Evolutionary conservation across 345 rosid genomes (phyloP).

Genomic region (Boechera divaricarpa): DNA sequence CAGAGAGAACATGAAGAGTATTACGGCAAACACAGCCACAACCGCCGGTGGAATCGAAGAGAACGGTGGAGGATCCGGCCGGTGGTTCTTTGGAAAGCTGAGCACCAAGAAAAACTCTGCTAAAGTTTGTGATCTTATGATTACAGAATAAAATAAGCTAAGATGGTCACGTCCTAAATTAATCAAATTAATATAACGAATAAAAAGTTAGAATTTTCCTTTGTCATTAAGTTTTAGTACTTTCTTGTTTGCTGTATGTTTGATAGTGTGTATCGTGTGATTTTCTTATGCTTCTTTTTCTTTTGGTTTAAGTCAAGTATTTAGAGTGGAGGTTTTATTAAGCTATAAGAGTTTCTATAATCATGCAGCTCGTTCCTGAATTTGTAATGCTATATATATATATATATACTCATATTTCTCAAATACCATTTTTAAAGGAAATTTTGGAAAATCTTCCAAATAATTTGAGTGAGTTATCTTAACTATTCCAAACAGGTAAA

Average conservation of each 20-base stretch:
- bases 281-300: not conserved
- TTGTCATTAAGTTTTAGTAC: not conserved
- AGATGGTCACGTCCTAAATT: slow-evolving; percentile 4
- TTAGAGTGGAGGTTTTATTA: slow-evolving; percentile 13
- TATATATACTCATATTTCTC: not conserved
- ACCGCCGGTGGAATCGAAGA: slow-evolving; percentile 31
- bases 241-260: slow-evolving; percentile 13
- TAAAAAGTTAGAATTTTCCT: not conserved
- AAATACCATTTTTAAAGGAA: not conserved
- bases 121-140: slow-evolving; percentile 44
- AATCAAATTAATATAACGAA: slow-evolving; percentile 20
- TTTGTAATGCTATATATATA: not conserved
- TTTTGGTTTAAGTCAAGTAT: not conserved
- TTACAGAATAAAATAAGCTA: slow-evolving; percentile 32
- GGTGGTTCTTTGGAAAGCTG: slow-evolving; percentile 40
- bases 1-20: slow-evolving; percentile 36
- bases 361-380: not conserved
- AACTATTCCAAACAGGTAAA: not conserved
- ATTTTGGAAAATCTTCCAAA: not conserved
- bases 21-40: slow-evolving; percentile 27
- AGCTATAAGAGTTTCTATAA: not conserved
- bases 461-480: not conserved
- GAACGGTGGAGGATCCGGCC: slow-evolving; percentile 34
- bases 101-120: slow-evolving; percentile 43
- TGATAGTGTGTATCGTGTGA: not conserved